Conservation (phyloP, 345 rosid genomes). For the Hibiscus tridactylites region DNA sequence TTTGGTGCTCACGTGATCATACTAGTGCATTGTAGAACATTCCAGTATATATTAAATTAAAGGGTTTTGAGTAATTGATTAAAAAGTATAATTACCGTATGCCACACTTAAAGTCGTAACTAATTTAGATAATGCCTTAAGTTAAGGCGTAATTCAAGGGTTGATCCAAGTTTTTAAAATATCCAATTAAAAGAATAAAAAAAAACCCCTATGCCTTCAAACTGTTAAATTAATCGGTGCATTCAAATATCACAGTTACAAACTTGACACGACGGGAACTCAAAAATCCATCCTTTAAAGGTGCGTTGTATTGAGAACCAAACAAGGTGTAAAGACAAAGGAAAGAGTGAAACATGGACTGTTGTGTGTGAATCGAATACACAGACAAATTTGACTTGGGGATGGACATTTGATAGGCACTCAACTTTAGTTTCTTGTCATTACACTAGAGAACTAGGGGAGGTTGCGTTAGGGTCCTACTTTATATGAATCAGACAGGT, state of each 20-base stretch:
- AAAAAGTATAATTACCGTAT: neutral
- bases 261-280: no score
- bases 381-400: constrained; percentile 21
- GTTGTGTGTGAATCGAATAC: no score
- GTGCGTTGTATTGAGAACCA: no score
- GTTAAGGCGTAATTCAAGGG: constrained; percentile 54
- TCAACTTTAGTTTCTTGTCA: neutral
- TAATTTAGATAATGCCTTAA: constrained; percentile 25
- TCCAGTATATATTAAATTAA: neutral
- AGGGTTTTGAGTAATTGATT: neutral
- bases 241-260: neutral
- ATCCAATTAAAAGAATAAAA: neutral
- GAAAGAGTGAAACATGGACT: no score
- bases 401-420: neutral
- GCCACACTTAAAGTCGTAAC: constrained; percentile 11
- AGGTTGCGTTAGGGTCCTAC: neutral
- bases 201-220: neutral
- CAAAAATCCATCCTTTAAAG: no score
- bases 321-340: no score
- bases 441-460: no score
- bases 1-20: neutral
- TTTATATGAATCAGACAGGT: neutral
- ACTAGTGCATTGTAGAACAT: neutral
- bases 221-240: neutral
- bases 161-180: neutral